Evolutionary conservation across 2,329 filamentous ascomycete genomes (phyloP), one percentile per base, ranked within the genome.

Genomic region (Metarhizium sp.): DNA sequence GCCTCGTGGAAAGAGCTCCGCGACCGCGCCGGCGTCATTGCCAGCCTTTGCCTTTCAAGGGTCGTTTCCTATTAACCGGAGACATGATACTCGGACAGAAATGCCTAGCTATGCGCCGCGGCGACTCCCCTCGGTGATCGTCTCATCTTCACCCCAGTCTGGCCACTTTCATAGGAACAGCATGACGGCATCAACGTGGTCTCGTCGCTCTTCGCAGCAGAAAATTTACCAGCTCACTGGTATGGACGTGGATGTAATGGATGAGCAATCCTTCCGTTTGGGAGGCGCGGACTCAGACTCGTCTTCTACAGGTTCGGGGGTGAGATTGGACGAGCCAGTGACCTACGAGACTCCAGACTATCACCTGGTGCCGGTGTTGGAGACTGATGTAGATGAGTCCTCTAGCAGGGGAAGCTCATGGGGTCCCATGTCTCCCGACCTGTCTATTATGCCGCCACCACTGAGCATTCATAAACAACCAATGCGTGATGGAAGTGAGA

Each of bases 211-310:
- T 0, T 67, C 67, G 0, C 63, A 48, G 3, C 45, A 65, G 47
- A 77, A 77, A 63, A 65, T 75, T 46, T 66, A 68, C 38, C 71
- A 75, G 59, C 66, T 77, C 14, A 76, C 66, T 5, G 75, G 74
- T 1, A 64, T 71, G 32, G 70, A 73, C 45, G 48, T 75, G n/a
- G 64, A 66, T 50, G 57, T 67, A 18, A 57, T 57, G 59, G 56
- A 62, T 20, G 56, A 58, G 16, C 48, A 48, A 11, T 18, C 47
- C 13, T 13, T 45, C 10, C 43, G 10, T 14, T 34, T 30, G n/a
- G 47, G 36, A 8, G 51, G 38, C 29, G 43, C 14, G 25, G 54
- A 51, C 32, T 57, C 60, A 34, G 57, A 57, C 20, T 42, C 52
- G 6, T 57, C 53, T 8, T 57, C 54, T 38, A 48, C 7, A 34